Evolutionary conservation across 192 early-diverging fungal genomes (phyloP), one percentile per base, ranked within the genome.

Genomic region (Borealophlyctis nickersoniae): DNA sequence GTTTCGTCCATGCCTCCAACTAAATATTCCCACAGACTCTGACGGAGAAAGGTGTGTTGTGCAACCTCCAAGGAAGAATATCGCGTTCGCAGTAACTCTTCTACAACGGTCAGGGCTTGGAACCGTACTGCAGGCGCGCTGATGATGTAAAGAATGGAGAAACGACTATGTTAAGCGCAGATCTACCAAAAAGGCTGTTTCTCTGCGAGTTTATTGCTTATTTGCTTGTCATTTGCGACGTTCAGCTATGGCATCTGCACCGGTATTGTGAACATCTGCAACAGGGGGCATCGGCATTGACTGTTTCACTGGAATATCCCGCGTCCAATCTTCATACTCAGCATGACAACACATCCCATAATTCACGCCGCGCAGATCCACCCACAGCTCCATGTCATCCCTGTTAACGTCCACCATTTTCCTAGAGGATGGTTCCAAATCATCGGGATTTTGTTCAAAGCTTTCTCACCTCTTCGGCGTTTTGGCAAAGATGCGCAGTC

Each of bases 61-160:
- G 16, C 69, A 65, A 54, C 71, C 29, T 52, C 50, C 54, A 63
- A 72, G 48, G 13, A 32, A 16, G 54, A 71, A 70, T 66, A 78
- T 16, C 88, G 82, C 39, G 75, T 77, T 69, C 75, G 63, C 9
- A 92, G 63, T 16, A 82, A 75, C 27, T 87, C 83, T 65, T 95
- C 93, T 24, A 97, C 57, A 1, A 88, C 84, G 69, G 95, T 90
- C 24, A 95, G 79, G 52, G 87, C 85, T 78, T 92, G 92, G 63
- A 93, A 80, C 2, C 92, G 87, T n/a, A 87, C 83, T 63, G 90
- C 82, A n/a, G 89, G 80, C 7, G 81, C 66, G 48, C 90, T 90
- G 65, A 57, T n/a, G n/a, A n/a, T n/a, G n/a, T n/a, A n/a, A n/a
- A n/a, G n/a, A n/a, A n/a, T n/a, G n/a, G 11, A 9, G 24, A 28